These are phyloP conservation scores for Myochromella boudieri DNA, from an alignment of 768 basidiomycete genomes.

Conservation along the genomic window DNA sequence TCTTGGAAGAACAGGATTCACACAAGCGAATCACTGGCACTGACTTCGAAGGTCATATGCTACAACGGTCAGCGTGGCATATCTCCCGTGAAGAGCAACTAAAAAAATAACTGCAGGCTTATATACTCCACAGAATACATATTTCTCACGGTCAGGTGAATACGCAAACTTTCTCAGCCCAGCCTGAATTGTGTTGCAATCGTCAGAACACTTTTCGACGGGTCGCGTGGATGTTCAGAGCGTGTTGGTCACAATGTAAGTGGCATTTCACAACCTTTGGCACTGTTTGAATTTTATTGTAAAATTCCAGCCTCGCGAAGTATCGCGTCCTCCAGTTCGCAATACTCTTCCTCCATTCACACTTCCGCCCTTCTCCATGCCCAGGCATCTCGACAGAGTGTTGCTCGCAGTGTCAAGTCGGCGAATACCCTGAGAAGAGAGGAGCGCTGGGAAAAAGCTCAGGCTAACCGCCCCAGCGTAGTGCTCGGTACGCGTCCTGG, in stretches of 20 bases:
- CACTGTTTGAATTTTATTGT: neutral
- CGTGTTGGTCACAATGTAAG: constrained; percentile 28
- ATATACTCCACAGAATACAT: constrained; percentile 25
- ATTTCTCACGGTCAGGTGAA: constrained; percentile 42
- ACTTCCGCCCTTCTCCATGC: constrained; percentile 42
- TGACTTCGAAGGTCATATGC: constrained; percentile 55
- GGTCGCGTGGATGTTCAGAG: constrained; percentile 25
- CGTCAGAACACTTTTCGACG: neutral
- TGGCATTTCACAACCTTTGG: neutral
- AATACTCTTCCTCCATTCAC: constrained; percentile 41
- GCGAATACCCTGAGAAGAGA: constrained; percentile 47
- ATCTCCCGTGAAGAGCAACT: constrained; percentile 39
- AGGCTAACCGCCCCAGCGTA: constrained; percentile 54
- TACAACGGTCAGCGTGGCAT: constrained; percentile 69
- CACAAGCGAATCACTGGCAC: constrained; percentile 57
- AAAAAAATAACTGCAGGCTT: constrained; percentile 1
- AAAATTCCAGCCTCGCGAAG: constrained; percentile 31
- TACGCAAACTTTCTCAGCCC: constrained; percentile 2
- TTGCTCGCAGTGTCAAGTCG: constrained; percentile 37
- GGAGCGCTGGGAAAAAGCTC: constrained; percentile 37
- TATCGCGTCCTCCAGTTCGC: constrained; percentile 35
- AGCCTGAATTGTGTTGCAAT: neutral
- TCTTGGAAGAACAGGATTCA: constrained; percentile 59
- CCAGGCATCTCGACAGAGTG: constrained; percentile 30
- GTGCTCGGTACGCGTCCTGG: constrained; percentile 71